These are phyloP conservation scores for Citrus inodora DNA, from an alignment of 345 rosid genomes.

Conservation along the genomic window DNA sequence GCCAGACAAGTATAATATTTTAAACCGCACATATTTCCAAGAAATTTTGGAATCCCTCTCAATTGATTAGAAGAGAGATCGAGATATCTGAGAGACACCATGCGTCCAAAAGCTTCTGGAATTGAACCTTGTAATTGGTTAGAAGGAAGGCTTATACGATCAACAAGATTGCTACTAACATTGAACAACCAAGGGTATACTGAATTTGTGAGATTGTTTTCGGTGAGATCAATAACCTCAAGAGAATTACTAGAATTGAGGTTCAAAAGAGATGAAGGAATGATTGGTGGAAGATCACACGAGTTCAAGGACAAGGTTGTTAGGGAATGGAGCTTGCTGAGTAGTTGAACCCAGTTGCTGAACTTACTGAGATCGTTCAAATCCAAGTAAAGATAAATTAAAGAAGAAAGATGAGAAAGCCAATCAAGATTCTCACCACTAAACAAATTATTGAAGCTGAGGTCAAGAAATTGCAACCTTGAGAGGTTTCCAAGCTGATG, in stretches of 20 bases:
- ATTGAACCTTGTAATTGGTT: background rate
- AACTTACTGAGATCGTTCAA: background rate
- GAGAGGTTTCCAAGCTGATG: conserved; percentile 13
- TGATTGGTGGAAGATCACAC: conserved; percentile 4
- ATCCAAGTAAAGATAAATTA: background rate
- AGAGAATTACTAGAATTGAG: background rate
- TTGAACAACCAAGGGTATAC: conserved; percentile 3
- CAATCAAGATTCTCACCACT: background rate
- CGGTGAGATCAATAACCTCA: background rate
- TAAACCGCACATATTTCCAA: background rate
- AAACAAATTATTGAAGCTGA: background rate
- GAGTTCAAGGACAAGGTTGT: background rate
- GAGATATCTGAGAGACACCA: background rate
- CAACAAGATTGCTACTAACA: background rate
- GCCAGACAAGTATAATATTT: background rate
- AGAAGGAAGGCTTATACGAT: background rate
- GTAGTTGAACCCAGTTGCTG: conserved; percentile 9
- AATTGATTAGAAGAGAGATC: background rate
- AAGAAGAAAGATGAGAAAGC: conserved; percentile 5
- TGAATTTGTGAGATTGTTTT: background rate
- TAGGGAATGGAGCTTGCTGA: conserved; percentile 8
- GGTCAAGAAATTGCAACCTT: conserved; percentile 4
- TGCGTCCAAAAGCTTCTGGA: background rate
- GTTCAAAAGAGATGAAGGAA: background rate
- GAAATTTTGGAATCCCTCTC: background rate